These are phyloP conservation scores for Scenedesmus sp. DNA, from an alignment of 163 green algal genomes.

Conservation along the genomic window DNA sequence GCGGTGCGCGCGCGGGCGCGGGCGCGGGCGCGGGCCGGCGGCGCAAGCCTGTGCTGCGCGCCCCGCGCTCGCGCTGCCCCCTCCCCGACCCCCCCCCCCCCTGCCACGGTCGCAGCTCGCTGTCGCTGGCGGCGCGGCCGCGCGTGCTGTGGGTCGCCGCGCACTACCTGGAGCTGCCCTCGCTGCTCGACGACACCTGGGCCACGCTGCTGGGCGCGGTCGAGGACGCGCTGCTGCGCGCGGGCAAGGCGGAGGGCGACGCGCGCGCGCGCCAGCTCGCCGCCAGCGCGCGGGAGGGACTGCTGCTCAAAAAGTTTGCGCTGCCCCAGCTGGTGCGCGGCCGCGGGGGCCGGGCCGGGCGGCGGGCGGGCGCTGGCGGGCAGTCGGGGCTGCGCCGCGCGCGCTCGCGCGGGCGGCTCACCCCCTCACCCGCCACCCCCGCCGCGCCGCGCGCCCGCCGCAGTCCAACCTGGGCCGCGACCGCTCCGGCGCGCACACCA, in stretches of 20 bases:
- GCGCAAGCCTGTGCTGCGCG: no score
- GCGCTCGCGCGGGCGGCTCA: not conserved
- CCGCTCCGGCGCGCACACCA: constrained; percentile 38
- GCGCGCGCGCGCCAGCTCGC: constrained; percentile 36
- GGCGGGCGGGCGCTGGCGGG: no score
- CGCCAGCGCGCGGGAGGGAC: constrained; percentile 21
- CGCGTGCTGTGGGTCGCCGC: constrained; percentile 69
- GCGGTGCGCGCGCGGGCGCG: no score
- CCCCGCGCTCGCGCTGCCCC: no score
- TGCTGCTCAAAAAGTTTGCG: constrained; percentile 46
- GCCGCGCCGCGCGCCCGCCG: not conserved
- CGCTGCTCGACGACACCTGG: constrained; percentile 48
- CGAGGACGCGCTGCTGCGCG: constrained; percentile 42
- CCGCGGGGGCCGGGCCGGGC: no score
- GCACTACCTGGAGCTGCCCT: constrained; percentile 61
- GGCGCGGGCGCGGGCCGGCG: no score
- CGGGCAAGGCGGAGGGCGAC: constrained; percentile 9
- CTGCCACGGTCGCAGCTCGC: no score
- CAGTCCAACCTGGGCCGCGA: constrained; percentile 37
- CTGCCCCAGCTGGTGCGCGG: constrained; percentile 36
- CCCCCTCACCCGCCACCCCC: not conserved
- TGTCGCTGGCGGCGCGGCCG: constrained; percentile 59
- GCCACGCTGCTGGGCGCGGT: constrained; percentile 44
- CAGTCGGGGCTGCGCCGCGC: no score
- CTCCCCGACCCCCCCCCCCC: no score